Conservation (phyloP, 2,329 filamentous ascomycete genomes). For the Madurella mycetomatis region DNA sequence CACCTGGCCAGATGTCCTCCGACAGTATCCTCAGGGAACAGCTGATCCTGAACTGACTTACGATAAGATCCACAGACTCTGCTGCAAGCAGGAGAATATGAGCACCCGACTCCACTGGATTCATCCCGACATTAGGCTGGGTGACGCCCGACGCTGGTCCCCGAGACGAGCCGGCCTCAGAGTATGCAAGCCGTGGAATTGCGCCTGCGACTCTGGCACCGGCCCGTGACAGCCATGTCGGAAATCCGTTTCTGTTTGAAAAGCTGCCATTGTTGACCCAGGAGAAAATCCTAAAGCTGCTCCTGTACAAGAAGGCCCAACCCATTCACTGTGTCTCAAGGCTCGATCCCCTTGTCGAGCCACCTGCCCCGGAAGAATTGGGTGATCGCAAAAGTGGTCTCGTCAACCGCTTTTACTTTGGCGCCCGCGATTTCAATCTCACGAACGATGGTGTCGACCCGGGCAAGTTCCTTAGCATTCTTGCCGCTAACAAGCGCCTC, state of each 20-base stretch:
- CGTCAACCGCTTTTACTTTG: conserved; percentile 38
- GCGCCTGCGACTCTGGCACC: not conserved
- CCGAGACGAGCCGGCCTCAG: not conserved
- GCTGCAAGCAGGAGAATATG: conserved; percentile 36
- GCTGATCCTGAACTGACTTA: not conserved
- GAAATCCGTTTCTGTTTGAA: conserved; percentile 22
- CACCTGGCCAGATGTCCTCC: not conserved
- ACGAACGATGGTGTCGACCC: conserved; percentile 33
- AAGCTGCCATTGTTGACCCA: conserved; percentile 31
- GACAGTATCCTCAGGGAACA: not conserved
- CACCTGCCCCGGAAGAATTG: conserved; percentile 10
- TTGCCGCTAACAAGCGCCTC: conserved; percentile 40
- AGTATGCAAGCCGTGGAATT: not conserved
- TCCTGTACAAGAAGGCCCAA: conserved; percentile 33
- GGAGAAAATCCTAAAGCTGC: conserved; percentile 34
- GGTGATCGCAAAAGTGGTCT: conserved; percentile 24
- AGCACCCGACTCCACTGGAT: conserved; percentile 11
- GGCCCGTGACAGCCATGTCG: not conserved
- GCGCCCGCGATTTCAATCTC: conserved; percentile 31
- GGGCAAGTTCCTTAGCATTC: conserved; percentile 32
- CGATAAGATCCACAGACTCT: not conserved
- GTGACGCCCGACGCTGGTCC: not conserved
- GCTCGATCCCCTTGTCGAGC: conserved; percentile 33
- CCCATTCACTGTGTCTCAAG: conserved; percentile 43
- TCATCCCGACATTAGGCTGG: conserved; percentile 31